phyloP scores from a whole-genome alignment of 176 grass and related monocot genomes.

The Pharus latifolius region DNA sequence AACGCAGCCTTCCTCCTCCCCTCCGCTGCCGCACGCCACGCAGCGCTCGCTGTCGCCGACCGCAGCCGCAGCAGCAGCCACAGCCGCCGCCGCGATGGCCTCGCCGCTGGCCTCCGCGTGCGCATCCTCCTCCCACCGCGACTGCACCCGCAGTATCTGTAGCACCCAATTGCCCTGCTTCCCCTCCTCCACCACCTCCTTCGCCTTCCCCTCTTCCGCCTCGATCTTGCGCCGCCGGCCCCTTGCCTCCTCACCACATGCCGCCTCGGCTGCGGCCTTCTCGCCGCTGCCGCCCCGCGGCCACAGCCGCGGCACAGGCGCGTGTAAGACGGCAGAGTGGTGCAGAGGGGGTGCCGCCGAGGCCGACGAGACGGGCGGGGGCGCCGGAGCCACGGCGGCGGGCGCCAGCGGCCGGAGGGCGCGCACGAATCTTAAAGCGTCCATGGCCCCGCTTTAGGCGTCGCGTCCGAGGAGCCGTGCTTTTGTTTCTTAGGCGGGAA shows the following conservation, averaged over 20 bases:
- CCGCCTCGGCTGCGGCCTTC: no score
- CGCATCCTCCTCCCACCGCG: constrained; percentile 33
- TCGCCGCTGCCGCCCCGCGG: constrained; percentile 10
- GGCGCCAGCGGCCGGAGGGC: constrained; percentile 10
- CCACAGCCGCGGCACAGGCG: constrained; percentile 24
- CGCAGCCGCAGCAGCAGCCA: neutral
- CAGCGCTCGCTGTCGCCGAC: neutral
- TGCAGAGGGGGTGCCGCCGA: no score
- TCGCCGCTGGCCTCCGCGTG: no score
- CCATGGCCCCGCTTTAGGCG: constrained; percentile 29
- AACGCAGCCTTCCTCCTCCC: constrained; percentile 21
- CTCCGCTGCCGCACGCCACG: constrained; percentile 18
- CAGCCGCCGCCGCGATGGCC: no score
- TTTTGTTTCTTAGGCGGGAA: no score
- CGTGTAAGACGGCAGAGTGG: neutral
- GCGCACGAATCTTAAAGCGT: constrained; percentile 43
- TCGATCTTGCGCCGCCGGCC: no score
- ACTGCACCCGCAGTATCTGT: constrained; percentile 78
- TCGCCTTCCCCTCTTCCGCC: neutral
- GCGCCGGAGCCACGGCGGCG: constrained; percentile 4
- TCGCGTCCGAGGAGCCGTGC: no score
- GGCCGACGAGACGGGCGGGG: neutral
- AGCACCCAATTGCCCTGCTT: constrained; percentile 73
- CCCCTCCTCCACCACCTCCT: constrained; percentile 1
- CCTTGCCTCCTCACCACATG: no score